These are phyloP conservation scores for Fragosphaeria purpurea DNA, from an alignment of 2,329 filamentous ascomycete genomes.

Conservation along the genomic window DNA sequence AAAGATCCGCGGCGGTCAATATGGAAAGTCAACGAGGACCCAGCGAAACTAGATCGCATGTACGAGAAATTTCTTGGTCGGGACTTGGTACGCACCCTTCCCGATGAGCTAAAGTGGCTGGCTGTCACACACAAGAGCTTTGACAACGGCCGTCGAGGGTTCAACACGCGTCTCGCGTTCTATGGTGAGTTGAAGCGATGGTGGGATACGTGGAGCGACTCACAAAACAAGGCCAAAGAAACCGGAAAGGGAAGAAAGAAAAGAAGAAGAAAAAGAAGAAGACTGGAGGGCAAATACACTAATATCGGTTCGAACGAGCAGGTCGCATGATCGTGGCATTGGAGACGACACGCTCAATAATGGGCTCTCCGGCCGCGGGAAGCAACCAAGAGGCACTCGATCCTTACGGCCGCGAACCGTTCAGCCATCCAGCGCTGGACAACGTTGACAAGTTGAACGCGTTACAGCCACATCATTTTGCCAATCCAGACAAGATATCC, in stretches of 20 bases:
- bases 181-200: conserved; percentile 45
- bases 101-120: conserved; percentile 92
- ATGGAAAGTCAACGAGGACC: conserved; percentile 68
- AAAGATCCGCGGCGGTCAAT: conserved; percentile 41
- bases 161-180: conserved; percentile 88
- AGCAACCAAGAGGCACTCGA: conserved; percentile 10
- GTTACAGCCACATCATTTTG: conserved; percentile 48
- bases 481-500: conserved; percentile 56
- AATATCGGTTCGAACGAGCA: not conserved
- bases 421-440: conserved; percentile 58
- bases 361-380: conserved; percentile 10
- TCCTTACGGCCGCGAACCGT: conserved; percentile 48
- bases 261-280: too few relatives aligned
- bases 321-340: conserved; percentile 19
- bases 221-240: too few relatives aligned
- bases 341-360: conserved; percentile 18
- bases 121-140: conserved; percentile 98
- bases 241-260: not conserved
- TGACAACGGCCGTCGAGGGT: conserved; percentile 85
- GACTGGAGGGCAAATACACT: too few relatives aligned
- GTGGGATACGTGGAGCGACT: too few relatives aligned
- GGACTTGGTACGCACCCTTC: conserved; percentile 61
- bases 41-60: conserved; percentile 62
- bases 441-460: conserved; percentile 63
- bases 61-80: conserved; percentile 68